These are phyloP conservation scores for Stemphylium vesicarium DNA, from an alignment of 2,329 filamentous ascomycete species.

Conservation along the genomic window DNA sequence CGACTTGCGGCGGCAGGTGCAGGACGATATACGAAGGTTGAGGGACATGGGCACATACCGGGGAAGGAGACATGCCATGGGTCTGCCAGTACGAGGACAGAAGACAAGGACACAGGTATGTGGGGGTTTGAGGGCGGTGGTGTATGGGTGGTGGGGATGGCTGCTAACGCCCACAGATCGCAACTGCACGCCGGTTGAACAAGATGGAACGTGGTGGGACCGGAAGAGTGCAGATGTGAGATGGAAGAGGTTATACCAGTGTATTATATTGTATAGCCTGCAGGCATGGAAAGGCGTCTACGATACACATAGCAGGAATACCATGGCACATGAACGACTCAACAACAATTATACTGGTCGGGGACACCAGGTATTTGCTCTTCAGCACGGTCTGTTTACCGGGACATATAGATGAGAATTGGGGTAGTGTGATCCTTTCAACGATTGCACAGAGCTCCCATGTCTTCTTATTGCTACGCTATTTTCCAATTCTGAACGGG, in stretches of 20 bases:
- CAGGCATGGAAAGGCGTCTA: conserved; percentile 20
- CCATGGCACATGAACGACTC: conserved; percentile 1
- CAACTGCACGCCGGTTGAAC: conserved; percentile 65
- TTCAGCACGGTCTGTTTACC: not conserved
- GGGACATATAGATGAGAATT: not conserved
- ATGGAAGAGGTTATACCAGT: conserved; percentile 12
- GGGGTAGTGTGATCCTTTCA: no score
- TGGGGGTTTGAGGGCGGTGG: not conserved
- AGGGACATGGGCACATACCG: conserved; percentile 91
- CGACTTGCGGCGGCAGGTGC: conserved; percentile 76
- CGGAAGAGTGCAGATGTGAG: conserved; percentile 39
- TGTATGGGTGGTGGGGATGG: not conserved
- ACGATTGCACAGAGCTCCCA: no score
- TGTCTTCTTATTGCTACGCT: no score
- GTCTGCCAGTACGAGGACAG: conserved; percentile 89
- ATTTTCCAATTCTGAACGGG: no score
- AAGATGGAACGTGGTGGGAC: conserved; percentile 60
- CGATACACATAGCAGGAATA: conserved; percentile 2
- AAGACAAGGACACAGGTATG: conserved; percentile 76
- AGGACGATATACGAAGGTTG: conserved; percentile 84
- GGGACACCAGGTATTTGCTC: not conserved
- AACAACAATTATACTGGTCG: not conserved
- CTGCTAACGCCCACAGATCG: conserved; percentile 54
- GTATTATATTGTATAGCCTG: conserved; percentile 39
- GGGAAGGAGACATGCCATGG: conserved; percentile 90